Conservation (phyloP, 1,284 basidiomycete genomes). For the Cryptococcus sp. region DNA sequence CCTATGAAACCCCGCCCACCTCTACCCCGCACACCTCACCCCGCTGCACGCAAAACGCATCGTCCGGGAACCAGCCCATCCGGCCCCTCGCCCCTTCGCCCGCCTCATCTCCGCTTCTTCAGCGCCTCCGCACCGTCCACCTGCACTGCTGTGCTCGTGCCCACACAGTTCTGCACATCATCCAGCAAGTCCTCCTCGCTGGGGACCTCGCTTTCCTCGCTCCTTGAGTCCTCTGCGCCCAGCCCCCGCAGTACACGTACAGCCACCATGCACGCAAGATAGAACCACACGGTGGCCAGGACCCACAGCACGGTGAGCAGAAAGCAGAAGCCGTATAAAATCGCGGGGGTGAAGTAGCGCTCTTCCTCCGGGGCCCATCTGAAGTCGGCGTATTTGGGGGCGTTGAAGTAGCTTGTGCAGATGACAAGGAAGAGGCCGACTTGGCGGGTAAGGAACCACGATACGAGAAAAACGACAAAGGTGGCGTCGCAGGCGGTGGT, state of each 20-base stretch:
- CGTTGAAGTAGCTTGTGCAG: constrained; percentile 58
- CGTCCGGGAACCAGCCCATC: too few species aligned
- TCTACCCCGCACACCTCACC: too few species aligned
- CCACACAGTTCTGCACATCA: constrained; percentile 8
- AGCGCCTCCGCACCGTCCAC: background rate
- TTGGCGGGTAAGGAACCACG: constrained; percentile 87
- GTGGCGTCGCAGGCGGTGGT: constrained; percentile 67
- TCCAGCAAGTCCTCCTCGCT: constrained; percentile 11
- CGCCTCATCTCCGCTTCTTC: constrained; percentile 10
- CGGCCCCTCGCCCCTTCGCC: too few species aligned
- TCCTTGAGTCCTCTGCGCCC: constrained; percentile 78
- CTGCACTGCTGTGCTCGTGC: background rate
- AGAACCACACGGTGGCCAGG: constrained; percentile 79
- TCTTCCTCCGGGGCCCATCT: constrained; percentile 62
- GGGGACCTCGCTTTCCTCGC: constrained; percentile 56
- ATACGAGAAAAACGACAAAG: constrained; percentile 77
- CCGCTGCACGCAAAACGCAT: too few species aligned
- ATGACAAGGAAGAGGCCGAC: constrained; percentile 70
- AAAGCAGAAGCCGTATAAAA: constrained; percentile 56
- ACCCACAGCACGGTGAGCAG: constrained; percentile 60
- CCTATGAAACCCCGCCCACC: too few species aligned
- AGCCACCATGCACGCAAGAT: constrained; percentile 76
- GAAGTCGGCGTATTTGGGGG: constrained; percentile 55
- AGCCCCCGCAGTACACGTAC: constrained; percentile 71
- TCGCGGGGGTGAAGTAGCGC: constrained; percentile 56